Base-by-base conservation (phyloP, 306 rosid species). In the Trichosanthes cucumerina region DNA sequence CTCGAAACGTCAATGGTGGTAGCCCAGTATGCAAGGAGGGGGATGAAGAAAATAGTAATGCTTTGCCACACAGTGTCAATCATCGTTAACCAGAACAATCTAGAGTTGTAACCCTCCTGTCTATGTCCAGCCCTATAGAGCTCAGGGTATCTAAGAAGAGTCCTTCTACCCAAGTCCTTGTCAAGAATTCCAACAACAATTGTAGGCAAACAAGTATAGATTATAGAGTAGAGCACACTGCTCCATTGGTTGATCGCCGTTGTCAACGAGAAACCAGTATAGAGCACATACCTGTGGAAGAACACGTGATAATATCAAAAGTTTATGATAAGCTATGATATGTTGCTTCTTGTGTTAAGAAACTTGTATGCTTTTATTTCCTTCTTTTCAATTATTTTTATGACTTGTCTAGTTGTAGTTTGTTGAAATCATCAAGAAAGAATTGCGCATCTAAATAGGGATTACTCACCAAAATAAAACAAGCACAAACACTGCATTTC, bases 161-260 rank as follows among this genome's bases (percentile, higher is more conserved):
- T 90, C 83, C 89, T 81, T 86, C 87, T 88, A 69, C 96, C 88
- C 52, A 93, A 89, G 86, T 93, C 93, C 89, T 93, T 93, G 91
- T 93, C 98, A 71, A 93, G 93, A 81, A 93, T 78, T 69, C 90
- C 98, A 66, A 93, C 98, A 66, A 86, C 82, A 60, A 93, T 89
- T 11, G 98, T 93, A 19, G 98, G 97, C 47, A 88, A 6, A 2
- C 93, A 76, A 64, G 92, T 86, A 81, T 93, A 93, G 81, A 91
- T 43, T 82, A 93, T 79, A 46, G 98, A 93, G 78, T 88, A 93
- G 64, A 93, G 84, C 80, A 81, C 49, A 79, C 91, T 91, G 87
- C 91, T 93, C 98, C 97, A 93, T 84, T 93, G 96, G 8, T 86
- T 93, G 80, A 93, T 83, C 47, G 98, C 97, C 1, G 96, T 89